Evolutionary conservation across 495 filamentous ascomycete species (phyloP), one percentile per base, ranked within the genome.

Genomic region (Neurospora hispaniola): DNA sequence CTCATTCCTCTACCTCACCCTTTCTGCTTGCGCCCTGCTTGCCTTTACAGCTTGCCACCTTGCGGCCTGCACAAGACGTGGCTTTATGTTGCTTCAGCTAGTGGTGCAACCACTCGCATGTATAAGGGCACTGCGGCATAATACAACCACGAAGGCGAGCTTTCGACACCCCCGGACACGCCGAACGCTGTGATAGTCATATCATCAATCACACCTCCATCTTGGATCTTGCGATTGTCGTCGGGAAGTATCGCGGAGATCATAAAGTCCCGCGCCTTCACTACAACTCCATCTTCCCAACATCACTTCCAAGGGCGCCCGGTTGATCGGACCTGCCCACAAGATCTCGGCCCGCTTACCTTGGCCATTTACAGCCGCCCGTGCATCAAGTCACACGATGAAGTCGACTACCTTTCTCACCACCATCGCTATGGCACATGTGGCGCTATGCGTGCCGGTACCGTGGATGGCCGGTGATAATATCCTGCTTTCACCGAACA

Each of bases 401-500:
- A 80, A 74, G 71, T 7, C 54, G 38, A 70, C 23, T 18, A 46
- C 31, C 59, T 18, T 79, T 40, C 77, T 62, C 23, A 42, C 76
- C 62, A 74, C 74, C 14, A 69, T 79, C 41, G 35, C 73, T 62
- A 41, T 71, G 12, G 77, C 76, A 48, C 73, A 73, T 8, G 12
- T 77, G 18, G 77, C 71, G 6, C 39, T 68, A 12, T 75, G 75
- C 20, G 75, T 74, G n/a, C 77, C 79, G 7, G 35, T 74, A 6
- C 69, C 71, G 0, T 62, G 54, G 54, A 62, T 62, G 54, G 54
- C 54, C 7, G 23, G 54, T 23, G 54, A 62, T 14, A 62, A 62
- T 23, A 31, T 62, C 23, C 8, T 62, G 54, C 54, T 23, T 27
- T 31, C 31, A 6, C 12, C 16, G 10, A 62, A 62, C 54, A 62